Evolutionary conservation across 768 basidiomycete genomes (phyloP).

Genomic region (Clitopilus hobsonii): DNA sequence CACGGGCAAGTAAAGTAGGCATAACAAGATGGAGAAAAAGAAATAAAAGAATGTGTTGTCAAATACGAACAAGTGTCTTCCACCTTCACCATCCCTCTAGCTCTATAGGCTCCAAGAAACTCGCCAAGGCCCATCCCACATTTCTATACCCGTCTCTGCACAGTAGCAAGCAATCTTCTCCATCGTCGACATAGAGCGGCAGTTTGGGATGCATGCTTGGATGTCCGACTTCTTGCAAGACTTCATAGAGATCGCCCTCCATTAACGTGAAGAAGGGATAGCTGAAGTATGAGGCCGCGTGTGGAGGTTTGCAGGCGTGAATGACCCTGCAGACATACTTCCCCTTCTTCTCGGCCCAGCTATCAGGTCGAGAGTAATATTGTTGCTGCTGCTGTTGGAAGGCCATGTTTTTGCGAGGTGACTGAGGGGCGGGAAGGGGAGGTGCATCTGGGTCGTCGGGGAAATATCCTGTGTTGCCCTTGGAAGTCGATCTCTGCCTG

Average conservation of each 20-base stretch:
- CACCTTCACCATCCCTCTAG: neutral
- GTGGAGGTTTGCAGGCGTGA: conserved; percentile 63
- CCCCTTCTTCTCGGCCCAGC: conserved; percentile 42
- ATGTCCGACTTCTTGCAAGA: conserved; percentile 75
- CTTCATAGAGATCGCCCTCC: conserved; percentile 57
- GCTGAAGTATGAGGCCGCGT: conserved; percentile 60
- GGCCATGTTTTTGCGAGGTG: neutral
- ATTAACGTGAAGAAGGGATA: conserved; percentile 75
- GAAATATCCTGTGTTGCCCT: conserved; percentile 22
- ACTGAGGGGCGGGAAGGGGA: conserved; percentile 7
- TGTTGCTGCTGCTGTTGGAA: conserved; percentile 7
- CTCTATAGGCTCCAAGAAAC: conserved; percentile 65
- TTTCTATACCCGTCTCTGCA: conserved; percentile 52
- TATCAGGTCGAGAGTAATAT: conserved; percentile 23
- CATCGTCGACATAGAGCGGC: conserved; percentile 72
- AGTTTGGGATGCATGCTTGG: conserved; percentile 69
- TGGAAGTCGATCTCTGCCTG: conserved; percentile 13
- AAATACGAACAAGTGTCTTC: neutral
- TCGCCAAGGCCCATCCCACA: conserved; percentile 80
- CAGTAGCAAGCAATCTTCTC: conserved; percentile 75
- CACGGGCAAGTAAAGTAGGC: conserved; percentile 1
- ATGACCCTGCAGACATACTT: conserved; percentile 67
- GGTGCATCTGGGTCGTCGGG: conserved; percentile 16
- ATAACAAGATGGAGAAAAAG: neutral
- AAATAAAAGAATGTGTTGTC: neutral